Percentiles rank a stretch among this genome's conserved stretches.
Conservation (phyloP, 331 rosid species). For the Prunus yedoensis region DNA sequence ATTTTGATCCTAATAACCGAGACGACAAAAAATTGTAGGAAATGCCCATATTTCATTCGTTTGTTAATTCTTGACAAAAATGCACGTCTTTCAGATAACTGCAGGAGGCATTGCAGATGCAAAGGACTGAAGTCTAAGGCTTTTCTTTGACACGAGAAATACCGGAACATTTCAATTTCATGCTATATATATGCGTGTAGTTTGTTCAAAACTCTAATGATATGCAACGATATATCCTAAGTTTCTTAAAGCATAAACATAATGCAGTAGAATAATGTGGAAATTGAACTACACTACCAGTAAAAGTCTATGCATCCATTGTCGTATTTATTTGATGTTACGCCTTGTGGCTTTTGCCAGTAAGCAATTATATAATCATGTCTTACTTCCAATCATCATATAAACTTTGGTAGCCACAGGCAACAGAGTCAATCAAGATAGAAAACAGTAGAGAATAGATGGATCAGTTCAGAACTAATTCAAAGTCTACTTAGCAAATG, state of each 20-base stretch:
- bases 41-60: not conserved
- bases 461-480: conserved; percentile 22
- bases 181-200: conserved; percentile 18
- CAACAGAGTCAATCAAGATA: not conserved
- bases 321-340: conserved; percentile 47
- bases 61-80: conserved; percentile 48
- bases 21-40: not conserved
- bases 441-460: conserved; percentile 12
- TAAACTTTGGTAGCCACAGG: not conserved
- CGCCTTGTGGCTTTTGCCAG: conserved; percentile 23
- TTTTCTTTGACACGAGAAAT: not conserved
- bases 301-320: conserved; percentile 20
- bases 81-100: conserved; percentile 87
- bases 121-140: conserved; percentile 53
- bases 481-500: conserved; percentile 26
- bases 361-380: conserved; percentile 28
- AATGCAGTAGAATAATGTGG: not conserved
- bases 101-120: conserved; percentile 93
- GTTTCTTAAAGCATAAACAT: not conserved
- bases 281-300: not conserved
- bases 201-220: not conserved
- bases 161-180: conserved; percentile 23
- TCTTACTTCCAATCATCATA: conserved; percentile 11
- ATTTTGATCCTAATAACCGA: not conserved
- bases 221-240: not conserved